Conservation (phyloP, 768 basidiomycete species). For the Lactifluus piperatus region DNA sequence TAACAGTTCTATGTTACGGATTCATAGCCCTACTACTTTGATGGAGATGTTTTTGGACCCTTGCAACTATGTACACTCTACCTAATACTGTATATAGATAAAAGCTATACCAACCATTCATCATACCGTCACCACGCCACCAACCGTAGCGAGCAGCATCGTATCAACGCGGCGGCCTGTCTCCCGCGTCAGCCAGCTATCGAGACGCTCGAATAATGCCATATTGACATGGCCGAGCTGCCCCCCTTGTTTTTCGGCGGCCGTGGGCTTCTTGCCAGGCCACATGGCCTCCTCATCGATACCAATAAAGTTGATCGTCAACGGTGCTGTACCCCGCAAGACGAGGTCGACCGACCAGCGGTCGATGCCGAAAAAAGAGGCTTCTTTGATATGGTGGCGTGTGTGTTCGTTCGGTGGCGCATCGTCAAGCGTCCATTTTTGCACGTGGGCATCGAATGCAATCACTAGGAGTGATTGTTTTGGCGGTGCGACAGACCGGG, state of each 20-base stretch:
- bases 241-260: slow-evolving; percentile 38
- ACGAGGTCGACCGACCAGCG: slow-evolving; percentile 68
- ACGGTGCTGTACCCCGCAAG: slow-evolving; percentile 33
- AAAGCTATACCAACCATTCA: background rate
- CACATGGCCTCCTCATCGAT: slow-evolving; percentile 80
- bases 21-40: background rate
- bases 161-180: slow-evolving; percentile 60
- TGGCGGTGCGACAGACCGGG: background rate
- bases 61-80: background rate
- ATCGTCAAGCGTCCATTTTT: slow-evolving; percentile 75
- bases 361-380: slow-evolving; percentile 73
- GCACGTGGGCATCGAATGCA: slow-evolving; percentile 85
- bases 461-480: slow-evolving; percentile 41
- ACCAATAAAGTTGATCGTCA: slow-evolving; percentile 63
- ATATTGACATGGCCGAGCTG: slow-evolving; percentile 40
- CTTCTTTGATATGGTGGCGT: slow-evolving; percentile 89
- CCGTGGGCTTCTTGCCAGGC: slow-evolving; percentile 47
- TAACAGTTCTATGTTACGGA: background rate
- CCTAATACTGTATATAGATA: background rate
- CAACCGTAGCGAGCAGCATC: slow-evolving; percentile 61
- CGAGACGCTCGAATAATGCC: slow-evolving; percentile 64
- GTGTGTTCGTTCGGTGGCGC: slow-evolving; percentile 66
- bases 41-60: background rate
- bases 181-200: slow-evolving; percentile 61
- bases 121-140: slow-evolving; percentile 43